Percentiles rank a stretch among this genome's conserved stretches.
phyloP scores from a whole-genome alignment of 495 filamentous ascomycete genomes.

The Xylaria acuta region DNA sequence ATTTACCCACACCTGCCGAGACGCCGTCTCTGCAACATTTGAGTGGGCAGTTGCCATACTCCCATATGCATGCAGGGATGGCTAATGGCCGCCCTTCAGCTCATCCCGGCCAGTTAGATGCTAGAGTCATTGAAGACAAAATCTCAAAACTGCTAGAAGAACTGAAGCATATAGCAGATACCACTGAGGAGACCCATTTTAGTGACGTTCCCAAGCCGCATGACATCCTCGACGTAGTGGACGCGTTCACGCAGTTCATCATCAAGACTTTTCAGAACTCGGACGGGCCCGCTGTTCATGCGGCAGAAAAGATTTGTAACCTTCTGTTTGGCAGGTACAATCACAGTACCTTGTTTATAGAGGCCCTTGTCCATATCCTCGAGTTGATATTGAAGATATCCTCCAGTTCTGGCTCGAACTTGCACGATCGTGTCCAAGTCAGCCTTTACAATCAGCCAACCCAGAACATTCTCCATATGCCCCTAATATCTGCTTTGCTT shows the following conservation, averaged over 20 bases:
- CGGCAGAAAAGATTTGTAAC: conserved; percentile 73
- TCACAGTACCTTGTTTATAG: conserved; percentile 70
- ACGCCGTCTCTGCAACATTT: conserved; percentile 76
- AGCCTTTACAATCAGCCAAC: conserved; percentile 70
- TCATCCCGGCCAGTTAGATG: conserved; percentile 71
- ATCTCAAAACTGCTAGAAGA: conserved; percentile 74
- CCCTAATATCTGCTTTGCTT: conserved; percentile 77
- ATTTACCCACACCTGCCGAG: conserved; percentile 79
- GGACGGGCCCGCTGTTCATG: conserved; percentile 71
- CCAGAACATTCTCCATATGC: conserved; percentile 77
- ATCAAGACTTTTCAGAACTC: conserved; percentile 62
- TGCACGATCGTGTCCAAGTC: conserved; percentile 71
- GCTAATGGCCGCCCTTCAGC: conserved; percentile 57
- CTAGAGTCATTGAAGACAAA: conserved; percentile 64
- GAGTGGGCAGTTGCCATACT: conserved; percentile 64
- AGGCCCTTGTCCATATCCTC: conserved; percentile 82
- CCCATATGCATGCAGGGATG: conserved; percentile 58
- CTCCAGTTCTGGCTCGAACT: conserved; percentile 65
- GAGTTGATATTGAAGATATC: conserved; percentile 81
- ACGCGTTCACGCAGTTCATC: conserved; percentile 58
- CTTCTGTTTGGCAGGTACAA: conserved; percentile 62
- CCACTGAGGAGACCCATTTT: conserved; percentile 72
- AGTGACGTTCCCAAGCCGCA: conserved; percentile 70
- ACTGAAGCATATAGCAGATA: conserved; percentile 67
- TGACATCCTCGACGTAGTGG: conserved; percentile 67